phyloP scores from a whole-genome alignment of 108 stramenopile species.

The Conticribra weissflogii region DNA sequence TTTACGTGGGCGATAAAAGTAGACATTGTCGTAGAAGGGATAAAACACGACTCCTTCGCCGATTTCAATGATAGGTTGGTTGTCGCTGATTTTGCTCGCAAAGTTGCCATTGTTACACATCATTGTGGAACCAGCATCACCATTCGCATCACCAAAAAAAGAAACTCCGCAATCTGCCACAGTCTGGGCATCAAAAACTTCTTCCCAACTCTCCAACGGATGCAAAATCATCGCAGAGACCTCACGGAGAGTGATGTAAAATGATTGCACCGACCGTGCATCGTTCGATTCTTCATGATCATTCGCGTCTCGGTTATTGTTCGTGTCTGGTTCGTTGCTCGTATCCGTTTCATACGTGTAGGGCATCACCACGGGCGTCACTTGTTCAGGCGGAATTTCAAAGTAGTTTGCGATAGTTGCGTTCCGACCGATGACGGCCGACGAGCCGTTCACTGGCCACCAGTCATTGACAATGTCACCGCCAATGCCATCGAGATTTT shows the following conservation, averaged over 20 bases:
- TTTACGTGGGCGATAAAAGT: slow-evolving; percentile 30
- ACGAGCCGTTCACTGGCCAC: no score
- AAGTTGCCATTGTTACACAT: neutral
- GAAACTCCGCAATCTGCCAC: slow-evolving; percentile 5
- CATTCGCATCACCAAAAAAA: neutral
- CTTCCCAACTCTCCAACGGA: slow-evolving; percentile 27
- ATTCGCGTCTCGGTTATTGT: no score
- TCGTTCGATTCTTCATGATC: slow-evolving; percentile 1
- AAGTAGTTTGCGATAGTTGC: slow-evolving; percentile 8
- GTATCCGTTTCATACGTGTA: neutral
- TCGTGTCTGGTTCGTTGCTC: neutral
- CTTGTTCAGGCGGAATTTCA: slow-evolving; percentile 18
- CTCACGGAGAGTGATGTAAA: slow-evolving; percentile 30
- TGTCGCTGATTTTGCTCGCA: neutral
- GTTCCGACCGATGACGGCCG: neutral
- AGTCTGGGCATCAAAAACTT: slow-evolving; percentile 16
- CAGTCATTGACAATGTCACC: neutral
- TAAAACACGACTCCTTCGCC: slow-evolving; percentile 37
- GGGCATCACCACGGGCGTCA: slow-evolving; percentile 1
- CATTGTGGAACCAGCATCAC: neutral
- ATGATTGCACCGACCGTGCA: slow-evolving; percentile 28
- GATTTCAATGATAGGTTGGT: slow-evolving; percentile 20
- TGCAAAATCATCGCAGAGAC: slow-evolving; percentile 14
- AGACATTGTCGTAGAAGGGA: slow-evolving; percentile 24
- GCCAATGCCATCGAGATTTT: neutral